Conservation (phyloP, 1,139 yeast genomes). For the Pichia terricola region DNA sequence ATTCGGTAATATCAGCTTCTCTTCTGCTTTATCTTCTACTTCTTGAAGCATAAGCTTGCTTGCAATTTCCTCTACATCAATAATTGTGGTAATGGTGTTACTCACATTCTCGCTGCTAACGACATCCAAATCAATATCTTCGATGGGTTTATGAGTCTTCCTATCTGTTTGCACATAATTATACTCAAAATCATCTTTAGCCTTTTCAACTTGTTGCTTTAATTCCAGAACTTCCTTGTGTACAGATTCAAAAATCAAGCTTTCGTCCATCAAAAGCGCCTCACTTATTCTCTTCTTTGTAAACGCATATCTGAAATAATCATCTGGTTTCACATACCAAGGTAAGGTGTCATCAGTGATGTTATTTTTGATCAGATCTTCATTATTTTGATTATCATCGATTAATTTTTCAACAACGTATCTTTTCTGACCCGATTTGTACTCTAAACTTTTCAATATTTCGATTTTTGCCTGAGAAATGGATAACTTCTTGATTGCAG, state of each 20-base stretch:
- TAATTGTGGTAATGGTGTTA: background rate
- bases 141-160: background rate
- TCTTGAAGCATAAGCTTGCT: background rate
- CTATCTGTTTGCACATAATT: conserved; percentile 16
- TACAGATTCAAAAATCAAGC: conserved; percentile 10
- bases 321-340: conserved; percentile 20
- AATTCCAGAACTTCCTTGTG: conserved; percentile 14
- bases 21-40: background rate
- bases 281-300: conserved; percentile 10
- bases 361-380: conserved; percentile 8
- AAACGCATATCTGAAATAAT: conserved; percentile 15
- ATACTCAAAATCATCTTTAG: conserved; percentile 19
- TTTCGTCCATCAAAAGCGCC: conserved; percentile 8
- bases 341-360: conserved; percentile 20
- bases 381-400: conserved; percentile 1
- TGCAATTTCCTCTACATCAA: background rate
- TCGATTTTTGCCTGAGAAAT: conserved; percentile 19
- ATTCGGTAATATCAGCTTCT: conserved; percentile 11
- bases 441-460: conserved; percentile 21
- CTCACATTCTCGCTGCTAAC: background rate
- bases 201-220: conserved; percentile 14
- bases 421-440: conserved; percentile 16
- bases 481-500: conserved; percentile 19
- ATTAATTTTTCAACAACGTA: conserved; percentile 10
- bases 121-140: conserved; percentile 4